A percentile compares a stretch with the other conserved stretches of the same genome.
These are phyloP conservation scores for Elongisporangium prolatum DNA, from an alignment of 352 stramenopile species.

Conservation along the genomic window DNA sequence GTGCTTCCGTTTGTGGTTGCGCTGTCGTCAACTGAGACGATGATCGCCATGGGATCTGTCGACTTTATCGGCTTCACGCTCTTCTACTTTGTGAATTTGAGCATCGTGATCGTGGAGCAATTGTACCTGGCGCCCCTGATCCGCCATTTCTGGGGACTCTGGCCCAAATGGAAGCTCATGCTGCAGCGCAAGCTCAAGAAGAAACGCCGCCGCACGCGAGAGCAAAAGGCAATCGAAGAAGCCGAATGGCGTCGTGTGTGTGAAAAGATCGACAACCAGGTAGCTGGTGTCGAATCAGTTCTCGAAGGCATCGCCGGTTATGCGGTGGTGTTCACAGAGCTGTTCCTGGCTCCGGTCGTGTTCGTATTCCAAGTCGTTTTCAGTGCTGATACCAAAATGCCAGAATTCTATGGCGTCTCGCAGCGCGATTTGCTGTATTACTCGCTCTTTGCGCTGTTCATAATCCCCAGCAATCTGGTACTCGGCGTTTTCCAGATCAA, in stretches of 20 bases:
- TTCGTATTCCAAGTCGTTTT: constrained; percentile 90
- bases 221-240: constrained; percentile 92
- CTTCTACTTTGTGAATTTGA: constrained; percentile 93
- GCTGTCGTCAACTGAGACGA: constrained; percentile 87
- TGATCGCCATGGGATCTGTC: constrained; percentile 94
- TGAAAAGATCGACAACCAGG: constrained; percentile 92
- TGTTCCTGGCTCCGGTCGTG: constrained; percentile 85
- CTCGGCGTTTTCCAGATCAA: constrained; percentile 95
- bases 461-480: constrained; percentile 92
- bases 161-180: constrained; percentile 90
- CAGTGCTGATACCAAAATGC: constrained; percentile 88
- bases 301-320: constrained; percentile 90
- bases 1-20: constrained; percentile 88
- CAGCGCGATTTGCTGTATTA: constrained; percentile 95
- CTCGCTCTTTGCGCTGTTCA: constrained; percentile 91
- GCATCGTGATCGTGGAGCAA: constrained; percentile 89
- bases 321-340: constrained; percentile 84
- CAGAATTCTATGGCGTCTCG: constrained; percentile 89
- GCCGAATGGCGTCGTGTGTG: constrained; percentile 91
- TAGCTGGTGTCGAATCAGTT: constrained; percentile 92
- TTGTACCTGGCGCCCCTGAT: constrained; percentile 92
- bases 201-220: constrained; percentile 70
- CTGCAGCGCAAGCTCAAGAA: constrained; percentile 73
- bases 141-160: constrained; percentile 73
- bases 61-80: constrained; percentile 95